Evolutionary conservation across 495 filamentous ascomycete species (phyloP).

Genomic region (Penicillium ochrochloron): DNA sequence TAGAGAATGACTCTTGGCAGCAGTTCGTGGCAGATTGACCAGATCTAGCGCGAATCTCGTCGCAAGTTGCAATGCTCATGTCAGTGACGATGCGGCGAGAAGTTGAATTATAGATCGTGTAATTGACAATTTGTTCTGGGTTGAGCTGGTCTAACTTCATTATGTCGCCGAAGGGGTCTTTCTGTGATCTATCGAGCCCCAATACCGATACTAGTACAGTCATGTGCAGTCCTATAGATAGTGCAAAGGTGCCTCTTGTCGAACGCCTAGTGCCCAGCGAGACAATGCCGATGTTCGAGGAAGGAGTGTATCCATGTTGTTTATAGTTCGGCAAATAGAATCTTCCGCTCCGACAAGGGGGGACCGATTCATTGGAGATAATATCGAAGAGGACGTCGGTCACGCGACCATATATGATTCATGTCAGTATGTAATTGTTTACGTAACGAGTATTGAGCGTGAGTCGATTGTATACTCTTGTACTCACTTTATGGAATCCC

Average conservation of each 20-base stretch:
- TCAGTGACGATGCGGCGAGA: not conserved
- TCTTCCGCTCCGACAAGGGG: not conserved
- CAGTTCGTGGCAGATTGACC: not conserved
- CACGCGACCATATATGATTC: not conserved
- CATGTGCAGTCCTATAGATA: not conserved
- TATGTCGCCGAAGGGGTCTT: too few species aligned
- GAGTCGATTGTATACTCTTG: not conserved
- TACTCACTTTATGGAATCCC: not conserved
- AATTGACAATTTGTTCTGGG: not conserved
- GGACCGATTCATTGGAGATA: not conserved
- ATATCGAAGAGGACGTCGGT: not conserved
- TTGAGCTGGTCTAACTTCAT: not conserved
- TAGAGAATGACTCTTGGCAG: not conserved
- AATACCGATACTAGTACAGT: too few species aligned
- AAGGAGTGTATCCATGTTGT: not conserved
- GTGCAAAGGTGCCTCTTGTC: not conserved
- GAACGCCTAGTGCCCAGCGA: not conserved
- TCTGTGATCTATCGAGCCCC: too few species aligned
- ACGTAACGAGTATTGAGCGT: not conserved
- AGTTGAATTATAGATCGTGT: not conserved
- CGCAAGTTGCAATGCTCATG: not conserved
- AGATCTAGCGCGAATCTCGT: not conserved
- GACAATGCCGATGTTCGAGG: not conserved
- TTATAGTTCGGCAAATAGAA: not conserved
- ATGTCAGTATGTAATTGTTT: not conserved